Percentiles rank a stretch among this genome's conserved stretches.
phyloP scores from a whole-genome alignment of 352 stramenopile species.

The Phytopythium helicoides region DNA sequence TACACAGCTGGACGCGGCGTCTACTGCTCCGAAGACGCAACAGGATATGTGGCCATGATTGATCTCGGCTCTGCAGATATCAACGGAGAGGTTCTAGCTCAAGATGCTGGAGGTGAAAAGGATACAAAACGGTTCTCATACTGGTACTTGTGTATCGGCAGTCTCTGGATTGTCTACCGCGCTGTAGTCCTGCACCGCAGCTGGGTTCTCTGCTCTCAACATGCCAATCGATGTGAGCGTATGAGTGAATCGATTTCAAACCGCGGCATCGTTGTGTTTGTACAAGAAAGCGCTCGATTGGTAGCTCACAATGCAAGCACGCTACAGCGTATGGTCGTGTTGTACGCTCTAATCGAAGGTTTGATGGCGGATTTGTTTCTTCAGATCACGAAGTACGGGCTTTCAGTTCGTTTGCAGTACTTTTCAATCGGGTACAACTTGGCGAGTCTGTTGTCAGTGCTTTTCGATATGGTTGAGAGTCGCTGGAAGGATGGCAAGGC shows the following conservation, averaged over 20 bases:
- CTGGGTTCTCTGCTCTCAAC: slow-evolving; percentile 24
- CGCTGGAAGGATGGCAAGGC: slow-evolving; percentile 11
- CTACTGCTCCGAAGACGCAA: slow-evolving; percentile 7
- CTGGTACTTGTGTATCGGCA: slow-evolving; percentile 20
- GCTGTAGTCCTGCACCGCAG: slow-evolving; percentile 24
- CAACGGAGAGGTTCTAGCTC: slow-evolving; percentile 15
- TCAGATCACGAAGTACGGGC: slow-evolving; percentile 26
- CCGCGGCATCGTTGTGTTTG: slow-evolving; percentile 23
- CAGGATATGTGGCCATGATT: slow-evolving; percentile 14
- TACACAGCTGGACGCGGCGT: slow-evolving; percentile 2
- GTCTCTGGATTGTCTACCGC: slow-evolving; percentile 24
- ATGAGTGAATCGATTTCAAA: slow-evolving; percentile 14
- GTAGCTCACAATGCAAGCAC: slow-evolving; percentile 22
- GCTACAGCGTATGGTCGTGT: slow-evolving; percentile 17
- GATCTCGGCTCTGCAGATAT: slow-evolving; percentile 21
- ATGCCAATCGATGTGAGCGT: slow-evolving; percentile 18
- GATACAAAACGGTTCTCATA: slow-evolving; percentile 7
- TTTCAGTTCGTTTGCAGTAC: slow-evolving; percentile 28
- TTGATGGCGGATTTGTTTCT: slow-evolving; percentile 33
- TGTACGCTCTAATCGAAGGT: slow-evolving; percentile 30
- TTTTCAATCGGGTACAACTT: slow-evolving; percentile 37
- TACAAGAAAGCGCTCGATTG: slow-evolving; percentile 29
- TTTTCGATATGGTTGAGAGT: slow-evolving; percentile 31
- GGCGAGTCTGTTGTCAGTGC: slow-evolving; percentile 30
- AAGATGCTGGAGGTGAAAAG: slow-evolving; percentile 9